These are phyloP conservation scores for Quercus engelmannii DNA, from an alignment of 306 rosid genomes.

Conservation along the genomic window DNA sequence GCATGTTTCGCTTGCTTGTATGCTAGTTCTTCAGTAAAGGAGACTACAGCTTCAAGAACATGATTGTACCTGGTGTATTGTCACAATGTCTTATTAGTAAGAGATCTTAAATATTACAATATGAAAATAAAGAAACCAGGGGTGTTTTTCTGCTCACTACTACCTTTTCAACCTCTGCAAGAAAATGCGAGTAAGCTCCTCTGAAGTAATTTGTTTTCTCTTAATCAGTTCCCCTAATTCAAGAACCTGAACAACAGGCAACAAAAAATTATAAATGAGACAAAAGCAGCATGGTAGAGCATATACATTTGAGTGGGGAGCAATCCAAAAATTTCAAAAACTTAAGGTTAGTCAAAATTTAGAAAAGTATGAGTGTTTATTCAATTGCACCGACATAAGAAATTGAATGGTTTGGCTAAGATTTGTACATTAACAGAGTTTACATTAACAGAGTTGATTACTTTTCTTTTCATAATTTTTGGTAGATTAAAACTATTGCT, in stretches of 20 bases:
- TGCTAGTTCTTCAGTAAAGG: conserved; percentile 68
- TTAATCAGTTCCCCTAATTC: conserved; percentile 69
- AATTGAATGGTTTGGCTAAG: too few species aligned
- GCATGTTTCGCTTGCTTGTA: conserved; percentile 63
- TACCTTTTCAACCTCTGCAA: conserved; percentile 67
- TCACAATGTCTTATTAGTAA: conserved; percentile 7
- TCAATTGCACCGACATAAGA: too few species aligned
- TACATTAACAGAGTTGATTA: too few species aligned
- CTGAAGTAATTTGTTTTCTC: conserved; percentile 64
- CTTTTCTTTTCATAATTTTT: too few species aligned
- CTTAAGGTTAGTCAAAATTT: too few species aligned
- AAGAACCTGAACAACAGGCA: conserved; percentile 44
- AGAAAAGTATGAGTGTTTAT: too few species aligned
- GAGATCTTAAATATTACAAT: neutral
- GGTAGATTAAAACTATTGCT: too few species aligned
- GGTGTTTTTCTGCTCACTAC: conserved; percentile 12
- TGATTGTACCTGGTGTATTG: conserved; percentile 49
- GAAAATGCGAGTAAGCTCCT: conserved; percentile 62
- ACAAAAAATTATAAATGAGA: neutral
- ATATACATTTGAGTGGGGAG: too few species aligned
- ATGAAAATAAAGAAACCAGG: neutral
- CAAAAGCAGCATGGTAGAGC: neutral
- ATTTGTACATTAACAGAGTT: too few species aligned
- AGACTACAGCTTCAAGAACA: conserved; percentile 63
- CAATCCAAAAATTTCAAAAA: too few species aligned